Conservation (phyloP, 208 protist genomes). For the Leptomonas pyrrhocoris region DNA sequence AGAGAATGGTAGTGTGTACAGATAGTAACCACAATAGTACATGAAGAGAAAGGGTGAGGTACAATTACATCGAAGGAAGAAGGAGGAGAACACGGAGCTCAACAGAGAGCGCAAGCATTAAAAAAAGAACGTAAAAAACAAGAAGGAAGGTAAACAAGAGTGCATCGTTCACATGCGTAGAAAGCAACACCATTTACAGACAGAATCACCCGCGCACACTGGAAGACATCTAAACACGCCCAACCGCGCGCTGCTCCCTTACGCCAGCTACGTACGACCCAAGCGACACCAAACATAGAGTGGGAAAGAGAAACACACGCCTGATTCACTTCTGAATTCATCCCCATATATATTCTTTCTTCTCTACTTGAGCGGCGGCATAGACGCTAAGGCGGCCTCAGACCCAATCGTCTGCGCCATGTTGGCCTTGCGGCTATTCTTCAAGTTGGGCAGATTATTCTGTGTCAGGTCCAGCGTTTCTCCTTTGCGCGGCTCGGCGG, state of each 20-base stretch:
- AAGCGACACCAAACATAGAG: neutral
- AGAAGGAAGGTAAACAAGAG: neutral
- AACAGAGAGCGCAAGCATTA: neutral
- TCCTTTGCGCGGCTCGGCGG: conserved; percentile 74
- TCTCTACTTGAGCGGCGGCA: conserved; percentile 36
- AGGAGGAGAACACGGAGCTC: conserved; percentile 14
- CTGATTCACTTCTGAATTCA: conserved; percentile 1
- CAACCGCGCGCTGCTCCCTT: neutral
- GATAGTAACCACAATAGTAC: too few relatives aligned
- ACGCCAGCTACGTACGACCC: neutral
- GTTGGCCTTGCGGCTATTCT: conserved; percentile 62
- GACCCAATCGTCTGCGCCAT: conserved; percentile 77
- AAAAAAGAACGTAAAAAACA: conserved; percentile 1
- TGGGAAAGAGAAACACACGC: conserved; percentile 13
- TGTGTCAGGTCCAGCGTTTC: conserved; percentile 64
- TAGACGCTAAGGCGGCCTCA: conserved; percentile 66
- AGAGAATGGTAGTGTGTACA: too few relatives aligned
- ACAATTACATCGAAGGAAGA: neutral
- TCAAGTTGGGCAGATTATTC: conserved; percentile 57
- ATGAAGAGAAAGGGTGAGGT: too few relatives aligned
- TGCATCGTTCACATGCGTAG: neutral
- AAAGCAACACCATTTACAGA: neutral
- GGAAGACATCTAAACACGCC: neutral
- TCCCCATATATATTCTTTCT: neutral
- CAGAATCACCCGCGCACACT: neutral